Evolutionary conservation across 768 basidiomycete species (phyloP).

Genomic region (Xerocomellus dryophilus): DNA sequence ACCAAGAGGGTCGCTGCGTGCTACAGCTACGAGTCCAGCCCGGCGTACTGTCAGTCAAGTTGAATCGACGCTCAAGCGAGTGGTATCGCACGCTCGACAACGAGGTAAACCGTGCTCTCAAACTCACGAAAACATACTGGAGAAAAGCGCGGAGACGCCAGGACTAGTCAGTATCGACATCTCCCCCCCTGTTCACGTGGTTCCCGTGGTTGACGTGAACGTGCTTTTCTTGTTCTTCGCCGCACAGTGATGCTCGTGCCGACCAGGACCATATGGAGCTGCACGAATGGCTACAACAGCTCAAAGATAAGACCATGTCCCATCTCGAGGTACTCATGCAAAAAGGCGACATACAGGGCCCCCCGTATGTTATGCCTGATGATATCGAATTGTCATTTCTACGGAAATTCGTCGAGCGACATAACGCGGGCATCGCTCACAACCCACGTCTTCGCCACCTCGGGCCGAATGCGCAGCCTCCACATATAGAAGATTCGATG

Average conservation of each 20-base stretch:
- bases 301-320: conserved; percentile 88
- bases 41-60: conserved; percentile 70
- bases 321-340: conserved; percentile 85
- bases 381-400: conserved; percentile 75
- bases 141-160: conserved; percentile 77
- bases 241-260: conserved; percentile 58
- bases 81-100: conserved; percentile 78
- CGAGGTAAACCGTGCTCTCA: conserved; percentile 78
- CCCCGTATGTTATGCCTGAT: conserved; percentile 79
- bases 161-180: conserved; percentile 45
- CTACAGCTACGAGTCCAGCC: conserved; percentile 83
- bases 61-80: conserved; percentile 75
- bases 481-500: conserved; percentile 35
- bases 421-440: conserved; percentile 70
- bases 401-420: conserved; percentile 79
- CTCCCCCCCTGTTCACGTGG: neutral
- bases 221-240: neutral
- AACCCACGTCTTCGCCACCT: conserved; percentile 73
- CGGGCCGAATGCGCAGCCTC: conserved; percentile 30
- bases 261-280: conserved; percentile 90
- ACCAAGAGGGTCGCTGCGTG: conserved; percentile 69
- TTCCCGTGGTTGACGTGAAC: conserved; percentile 8
- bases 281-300: conserved; percentile 83
- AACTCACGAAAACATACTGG: conserved; percentile 85
- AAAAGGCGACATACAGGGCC: conserved; percentile 82